Percentiles rank a stretch among this genome's conserved stretches.
phyloP scores from a whole-genome alignment of 257 asterid genomes.

The Plantago major region DNA sequence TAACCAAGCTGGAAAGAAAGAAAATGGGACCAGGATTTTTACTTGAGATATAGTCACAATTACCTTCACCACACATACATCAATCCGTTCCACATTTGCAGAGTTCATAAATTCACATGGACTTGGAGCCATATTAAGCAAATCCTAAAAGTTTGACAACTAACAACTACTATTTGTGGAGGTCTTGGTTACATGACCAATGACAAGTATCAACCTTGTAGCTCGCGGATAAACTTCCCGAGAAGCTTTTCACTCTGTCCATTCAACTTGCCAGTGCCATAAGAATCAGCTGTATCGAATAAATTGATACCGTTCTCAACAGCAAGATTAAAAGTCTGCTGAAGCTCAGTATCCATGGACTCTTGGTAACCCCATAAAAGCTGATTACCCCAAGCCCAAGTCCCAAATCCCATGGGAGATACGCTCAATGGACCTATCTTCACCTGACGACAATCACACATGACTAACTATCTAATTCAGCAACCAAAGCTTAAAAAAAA shows the following conservation, averaged over 20 bases:
- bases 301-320: constrained; percentile 73
- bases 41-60: no score
- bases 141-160: no score
- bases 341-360: constrained; percentile 89
- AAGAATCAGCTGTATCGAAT: constrained; percentile 96
- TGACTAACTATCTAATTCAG: not conserved
- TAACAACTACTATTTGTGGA: no score
- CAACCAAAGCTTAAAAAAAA: not conserved
- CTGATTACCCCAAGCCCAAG: constrained; percentile 99
- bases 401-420: constrained; percentile 98
- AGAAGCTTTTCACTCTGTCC: constrained; percentile 97
- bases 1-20: no score
- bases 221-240: constrained; percentile 71
- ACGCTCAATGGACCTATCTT: constrained; percentile 72
- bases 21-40: no score
- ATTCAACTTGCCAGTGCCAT: constrained; percentile 80
- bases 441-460: constrained; percentile 43
- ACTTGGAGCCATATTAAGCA: no score
- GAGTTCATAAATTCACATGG: no score
- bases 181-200: no score
- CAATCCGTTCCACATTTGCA: no score
- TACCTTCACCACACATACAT: no score
- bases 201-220: constrained; percentile 32
- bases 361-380: constrained; percentile 91
- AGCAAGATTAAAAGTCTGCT: constrained; percentile 73